phyloP scores from a whole-genome alignment of 1,284 basidiomycete genomes.

The Leccinum griseonigrum region DNA sequence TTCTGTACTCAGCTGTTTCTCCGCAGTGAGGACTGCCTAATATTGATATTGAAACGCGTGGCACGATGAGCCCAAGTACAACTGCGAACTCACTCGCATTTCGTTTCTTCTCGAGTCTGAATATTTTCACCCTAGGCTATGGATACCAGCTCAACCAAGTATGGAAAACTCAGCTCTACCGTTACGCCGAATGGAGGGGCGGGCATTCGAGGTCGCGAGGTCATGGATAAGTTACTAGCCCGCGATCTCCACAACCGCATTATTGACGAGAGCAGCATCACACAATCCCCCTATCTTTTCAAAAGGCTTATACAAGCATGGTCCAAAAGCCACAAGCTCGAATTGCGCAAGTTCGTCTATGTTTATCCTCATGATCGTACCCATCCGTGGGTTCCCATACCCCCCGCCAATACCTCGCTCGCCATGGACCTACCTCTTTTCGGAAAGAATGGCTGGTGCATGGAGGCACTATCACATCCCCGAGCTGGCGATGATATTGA shows the following conservation, averaged over 20 bases:
- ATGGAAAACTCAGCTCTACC: not conserved
- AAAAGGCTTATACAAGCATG: not conserved
- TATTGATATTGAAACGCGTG: too few relatives aligned
- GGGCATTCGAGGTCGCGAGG: not conserved
- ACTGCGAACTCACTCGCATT: not conserved
- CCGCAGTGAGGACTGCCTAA: too few relatives aligned
- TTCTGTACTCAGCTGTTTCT: too few relatives aligned
- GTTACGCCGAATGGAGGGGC: not conserved
- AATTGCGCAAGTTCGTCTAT: not conserved
- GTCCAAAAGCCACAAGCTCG: not conserved
- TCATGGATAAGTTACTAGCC: not conserved
- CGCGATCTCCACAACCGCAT: not conserved
- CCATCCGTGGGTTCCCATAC: not conserved
- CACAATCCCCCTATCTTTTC: not conserved
- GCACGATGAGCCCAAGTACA: not conserved
- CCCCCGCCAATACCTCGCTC: not conserved
- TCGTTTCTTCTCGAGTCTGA: not conserved
- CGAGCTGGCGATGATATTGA: not conserved
- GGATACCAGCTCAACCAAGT: not conserved
- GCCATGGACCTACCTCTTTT: not conserved
- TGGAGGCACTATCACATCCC: not conserved
- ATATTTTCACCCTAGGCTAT: not conserved
- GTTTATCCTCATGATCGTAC: not conserved
- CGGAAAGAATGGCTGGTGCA: not conserved
- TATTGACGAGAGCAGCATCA: not conserved